Percentiles rank a stretch among this genome's conserved stretches.
Evolutionary conservation across 2,329 filamentous ascomycete species (phyloP).

Genomic region (Diaporthe sp.): DNA sequence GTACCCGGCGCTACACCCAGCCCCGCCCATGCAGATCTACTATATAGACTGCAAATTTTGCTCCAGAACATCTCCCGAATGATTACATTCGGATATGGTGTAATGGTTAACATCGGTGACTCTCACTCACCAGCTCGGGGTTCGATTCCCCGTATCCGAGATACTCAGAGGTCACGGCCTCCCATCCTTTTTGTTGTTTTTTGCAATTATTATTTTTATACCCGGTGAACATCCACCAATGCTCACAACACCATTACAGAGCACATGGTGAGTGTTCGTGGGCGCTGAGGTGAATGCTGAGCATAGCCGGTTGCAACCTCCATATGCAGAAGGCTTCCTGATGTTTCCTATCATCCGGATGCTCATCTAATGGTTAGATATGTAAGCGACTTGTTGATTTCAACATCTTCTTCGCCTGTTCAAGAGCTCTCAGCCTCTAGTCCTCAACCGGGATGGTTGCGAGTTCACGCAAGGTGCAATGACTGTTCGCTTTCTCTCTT

Average conservation of each 20-base stretch:
- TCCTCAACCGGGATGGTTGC: too few relatives aligned
- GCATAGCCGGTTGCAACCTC: too few relatives aligned
- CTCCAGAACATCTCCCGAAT: neutral
- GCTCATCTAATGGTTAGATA: too few relatives aligned
- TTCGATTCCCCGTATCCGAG: constrained; percentile 42
- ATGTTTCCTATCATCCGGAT: too few relatives aligned
- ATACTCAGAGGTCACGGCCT: neutral
- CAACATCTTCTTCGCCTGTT: too few relatives aligned
- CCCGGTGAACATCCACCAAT: neutral
- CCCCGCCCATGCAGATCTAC: fast-evolving
- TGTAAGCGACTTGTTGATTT: too few relatives aligned
- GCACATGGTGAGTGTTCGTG: neutral
- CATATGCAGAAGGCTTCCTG: too few relatives aligned
- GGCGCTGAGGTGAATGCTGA: neutral
- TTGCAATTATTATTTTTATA: neutral
- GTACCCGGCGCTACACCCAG: neutral
- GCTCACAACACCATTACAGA: neutral
- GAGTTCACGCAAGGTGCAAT: too few relatives aligned
- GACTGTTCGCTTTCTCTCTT: too few relatives aligned
- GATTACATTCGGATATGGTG: constrained; percentile 40
- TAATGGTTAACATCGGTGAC: constrained; percentile 41
- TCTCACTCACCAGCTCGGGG: constrained; percentile 41
- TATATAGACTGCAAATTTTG: neutral
- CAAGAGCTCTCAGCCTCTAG: too few relatives aligned
- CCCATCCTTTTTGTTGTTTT: neutral